Base-by-base conservation (phyloP, 495 filamentous ascomycete species). In the Podospora anserina region DNA sequence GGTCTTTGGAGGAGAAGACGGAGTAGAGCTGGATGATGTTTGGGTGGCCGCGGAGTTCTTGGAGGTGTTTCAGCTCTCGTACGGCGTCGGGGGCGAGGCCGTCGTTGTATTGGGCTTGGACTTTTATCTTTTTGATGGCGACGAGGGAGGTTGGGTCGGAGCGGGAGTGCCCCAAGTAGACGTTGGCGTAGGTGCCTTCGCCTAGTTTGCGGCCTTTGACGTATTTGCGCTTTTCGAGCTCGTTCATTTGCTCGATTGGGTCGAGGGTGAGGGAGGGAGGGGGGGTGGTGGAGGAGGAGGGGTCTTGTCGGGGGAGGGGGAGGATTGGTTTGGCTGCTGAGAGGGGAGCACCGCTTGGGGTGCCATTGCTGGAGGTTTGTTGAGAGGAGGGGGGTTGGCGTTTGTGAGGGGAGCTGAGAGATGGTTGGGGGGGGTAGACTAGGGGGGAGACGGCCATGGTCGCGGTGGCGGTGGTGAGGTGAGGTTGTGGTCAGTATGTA, bases 51-150 rank as follows among this genome's bases (percentile, higher is more conserved):
- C 55, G 55, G 55, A 58, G 55, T 23, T 58, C 55, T 11, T 58
- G 94, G 9, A 99, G 85, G 78, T 91, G 90, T 75, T 95, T 96
- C 74, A 98, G 88, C 82, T 99, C 96, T 68, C 96, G 92, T 70
- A 98, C 89, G 18, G 94, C 92, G 78, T 99, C 96, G 82, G 94
- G 92, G 16, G 91, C 87, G 71, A 99, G 87, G 66, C 96, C 96
- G 76, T 97, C 93, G 0, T 78, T 81, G 74, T 85, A 86, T 74
- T 97, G 92, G 16, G 89, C 87, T 74, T 94, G 92, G 72, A 96
- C 85, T 78, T 97, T 98, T 82, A 99, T 97, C 82, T 97, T 98
- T 76, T 99, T 99, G 78, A 99, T 97, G 66, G 96, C 96, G 59
- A 99, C 91, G 27, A 87, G 83, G 11, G 84, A 81, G 18, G 85